Percentiles rank a stretch among this genome's conserved stretches.
Conservation (phyloP, 129 eudicot species). For the carrot (Daucus carota) region DNA sequence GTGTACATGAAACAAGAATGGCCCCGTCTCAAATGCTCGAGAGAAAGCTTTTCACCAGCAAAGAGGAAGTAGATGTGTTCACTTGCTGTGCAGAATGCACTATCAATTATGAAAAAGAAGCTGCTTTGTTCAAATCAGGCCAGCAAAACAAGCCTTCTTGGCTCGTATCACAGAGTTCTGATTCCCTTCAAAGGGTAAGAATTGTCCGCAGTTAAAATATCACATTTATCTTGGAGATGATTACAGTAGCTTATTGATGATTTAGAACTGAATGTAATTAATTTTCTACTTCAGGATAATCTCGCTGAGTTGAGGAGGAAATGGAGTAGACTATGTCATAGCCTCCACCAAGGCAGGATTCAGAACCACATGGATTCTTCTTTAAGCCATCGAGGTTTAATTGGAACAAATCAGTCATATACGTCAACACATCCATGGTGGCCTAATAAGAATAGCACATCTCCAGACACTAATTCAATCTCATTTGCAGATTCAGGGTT, state of each 20-base stretch:
- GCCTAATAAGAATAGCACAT: conserved; percentile 29
- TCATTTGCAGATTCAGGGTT: conserved; percentile 39
- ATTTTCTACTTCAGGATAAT: conserved; percentile 38
- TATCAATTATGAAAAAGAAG: conserved; percentile 73
- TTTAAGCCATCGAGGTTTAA: conserved; percentile 19
- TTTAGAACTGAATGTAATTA: neutral
- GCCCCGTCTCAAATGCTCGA: conserved; percentile 30
- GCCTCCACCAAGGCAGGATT: conserved; percentile 58
- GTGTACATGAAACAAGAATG: conserved; percentile 48
- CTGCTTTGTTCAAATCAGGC: conserved; percentile 16
- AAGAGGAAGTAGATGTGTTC: conserved; percentile 48
- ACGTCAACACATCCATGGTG: conserved; percentile 49
- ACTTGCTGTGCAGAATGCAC: conserved; percentile 67
- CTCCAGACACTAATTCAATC: conserved; percentile 32
- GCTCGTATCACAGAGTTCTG: conserved; percentile 46
- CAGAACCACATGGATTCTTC: conserved; percentile 25
- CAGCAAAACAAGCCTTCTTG: conserved; percentile 34
- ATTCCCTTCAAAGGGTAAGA: conserved; percentile 39
- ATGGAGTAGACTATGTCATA: conserved; percentile 68
- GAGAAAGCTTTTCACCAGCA: conserved; percentile 31
- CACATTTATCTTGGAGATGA: neutral
- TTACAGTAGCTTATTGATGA: neutral
- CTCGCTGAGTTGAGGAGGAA: conserved; percentile 55
- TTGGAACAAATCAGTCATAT: conserved; percentile 30
- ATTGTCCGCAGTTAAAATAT: neutral